Conservation (phyloP, 306 rosid genomes). For the Castanopsis chinensis region DNA sequence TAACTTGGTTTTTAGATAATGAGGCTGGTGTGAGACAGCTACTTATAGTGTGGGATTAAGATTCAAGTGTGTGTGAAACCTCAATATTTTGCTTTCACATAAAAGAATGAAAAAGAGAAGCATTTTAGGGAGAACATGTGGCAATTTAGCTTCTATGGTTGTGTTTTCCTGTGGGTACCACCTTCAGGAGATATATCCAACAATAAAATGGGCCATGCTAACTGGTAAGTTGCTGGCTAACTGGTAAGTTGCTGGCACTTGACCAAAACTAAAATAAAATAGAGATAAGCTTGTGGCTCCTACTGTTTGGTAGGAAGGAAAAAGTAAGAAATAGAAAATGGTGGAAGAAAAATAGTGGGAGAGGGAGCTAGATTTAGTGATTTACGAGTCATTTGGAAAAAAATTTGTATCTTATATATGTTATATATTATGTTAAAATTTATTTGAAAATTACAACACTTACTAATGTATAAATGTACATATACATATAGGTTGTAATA, state of each 20-base stretch:
- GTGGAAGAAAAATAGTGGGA: no score
- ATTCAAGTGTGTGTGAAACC: neutral
- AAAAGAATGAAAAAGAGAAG: slow-evolving; percentile 26
- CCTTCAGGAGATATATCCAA: slow-evolving; percentile 48
- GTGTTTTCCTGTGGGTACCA: slow-evolving; percentile 54
- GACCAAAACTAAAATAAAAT: neutral
- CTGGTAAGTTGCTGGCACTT: slow-evolving; percentile 4
- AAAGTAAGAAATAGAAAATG: no score
- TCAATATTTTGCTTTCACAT: slow-evolving; percentile 4
- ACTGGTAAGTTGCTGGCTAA: slow-evolving; percentile 1
- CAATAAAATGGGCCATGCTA: slow-evolving; percentile 34
- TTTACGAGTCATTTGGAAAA: no score
- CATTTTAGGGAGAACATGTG: slow-evolving; percentile 60
- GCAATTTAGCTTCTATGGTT: slow-evolving; percentile 47
- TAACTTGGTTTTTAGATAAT: slow-evolving; percentile 36
- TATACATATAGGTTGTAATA: no score
- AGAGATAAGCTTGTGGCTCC: neutral
- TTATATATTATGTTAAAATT: no score
- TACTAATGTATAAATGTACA: no score
- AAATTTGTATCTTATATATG: no score
- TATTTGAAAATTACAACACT: no score
- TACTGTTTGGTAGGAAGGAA: no score
- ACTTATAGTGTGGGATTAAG: slow-evolving; percentile 48
- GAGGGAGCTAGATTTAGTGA: no score
- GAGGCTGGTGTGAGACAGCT: slow-evolving; percentile 28